Evolutionary conservation across 163 green algal genomes (phyloP), one percentile per base, ranked within the genome.

Genomic region (Trebouxia gelatinosa): DNA sequence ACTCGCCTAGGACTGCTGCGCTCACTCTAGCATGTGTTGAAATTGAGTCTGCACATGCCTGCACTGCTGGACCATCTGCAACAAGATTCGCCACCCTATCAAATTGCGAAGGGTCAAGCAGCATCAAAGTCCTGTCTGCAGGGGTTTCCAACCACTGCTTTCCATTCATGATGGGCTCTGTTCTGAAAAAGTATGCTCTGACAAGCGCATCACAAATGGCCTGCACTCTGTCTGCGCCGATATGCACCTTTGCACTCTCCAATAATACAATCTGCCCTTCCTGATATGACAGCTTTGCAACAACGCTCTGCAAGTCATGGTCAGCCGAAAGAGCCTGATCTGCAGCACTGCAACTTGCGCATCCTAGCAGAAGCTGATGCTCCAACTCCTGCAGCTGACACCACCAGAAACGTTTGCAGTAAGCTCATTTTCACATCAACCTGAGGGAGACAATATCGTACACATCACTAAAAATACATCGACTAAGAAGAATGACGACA

Each of bases 341-440:
- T 70, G 59, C n/a, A 37, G 19, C n/a, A 5, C 31, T 70, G 59
- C 11, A 70, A 2, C 40, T 26, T n/a, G 31, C 11, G 11, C 43
- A 13, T 13, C 43, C 9, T 38, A 38, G 29, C 13, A 5, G 5
- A 26, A 70, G 32, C 32, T 70, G 31, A 6, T 70, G 59, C 31
- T 70, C 59, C 31, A 70, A 19, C 6, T 70, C 59, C 59, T 70
- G 59, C 32, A 70, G 31, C 59, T 70, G 31, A 31, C 31, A 70
- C 32, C 32, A 70, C 28, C 23, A 70, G 9, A 70, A 39, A 38
- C 31, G 9, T 46, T 70, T 31, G 16, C 59, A 40, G n/a, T n/a
- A n/a, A n/a, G n/a, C n/a, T n/a, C n/a, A n/a, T n/a, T 48, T 70
- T 26, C 31, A 70, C 3, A 46, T 43, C 5, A 70, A 46, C 26